phyloP scores from a whole-genome alignment of 1,284 basidiomycete species.

The Vanrija humicola region DNA sequence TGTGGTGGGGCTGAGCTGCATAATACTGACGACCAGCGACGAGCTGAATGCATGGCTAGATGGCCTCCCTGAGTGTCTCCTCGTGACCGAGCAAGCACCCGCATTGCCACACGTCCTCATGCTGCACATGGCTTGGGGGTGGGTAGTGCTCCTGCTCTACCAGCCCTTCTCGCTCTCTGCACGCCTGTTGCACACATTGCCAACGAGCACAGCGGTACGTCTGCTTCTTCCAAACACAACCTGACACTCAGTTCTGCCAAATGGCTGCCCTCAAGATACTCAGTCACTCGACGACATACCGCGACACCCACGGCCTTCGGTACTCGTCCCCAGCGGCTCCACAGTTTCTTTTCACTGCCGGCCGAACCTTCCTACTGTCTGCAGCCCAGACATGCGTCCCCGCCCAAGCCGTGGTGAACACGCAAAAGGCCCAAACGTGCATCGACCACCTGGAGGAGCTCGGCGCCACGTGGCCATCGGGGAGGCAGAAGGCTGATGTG shows the following conservation, averaged over 20 bases:
- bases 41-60: slow-evolving; percentile 62
- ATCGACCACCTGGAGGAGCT: slow-evolving; percentile 5
- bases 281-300: slow-evolving; percentile 58
- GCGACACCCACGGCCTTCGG: slow-evolving; percentile 58
- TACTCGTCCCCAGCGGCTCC: slow-evolving; percentile 61
- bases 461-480: slow-evolving; percentile 9
- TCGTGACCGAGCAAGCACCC: slow-evolving; percentile 54
- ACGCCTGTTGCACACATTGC: no score
- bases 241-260: slow-evolving; percentile 55
- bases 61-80: slow-evolving; percentile 53
- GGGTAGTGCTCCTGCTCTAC: slow-evolving; percentile 62
- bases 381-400: slow-evolving; percentile 7
- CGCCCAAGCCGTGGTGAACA: neutral
- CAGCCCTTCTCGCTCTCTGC: slow-evolving; percentile 52
- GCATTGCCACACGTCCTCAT: slow-evolving; percentile 61
- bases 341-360: slow-evolving; percentile 63
- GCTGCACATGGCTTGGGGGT: slow-evolving; percentile 62
- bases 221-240: slow-evolving; percentile 33
- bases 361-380: slow-evolving; percentile 47
- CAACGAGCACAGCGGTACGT: no score
- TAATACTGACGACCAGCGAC: slow-evolving; percentile 2
- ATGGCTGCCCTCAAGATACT: slow-evolving; percentile 64
- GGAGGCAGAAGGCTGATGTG: slow-evolving; percentile 7
- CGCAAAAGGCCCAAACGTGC: slow-evolving; percentile 9
- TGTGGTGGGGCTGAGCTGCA: no score